phyloP scores from a whole-genome alignment of 176 grass and related monocot species.

The Cenchrus fungigraminus region DNA sequence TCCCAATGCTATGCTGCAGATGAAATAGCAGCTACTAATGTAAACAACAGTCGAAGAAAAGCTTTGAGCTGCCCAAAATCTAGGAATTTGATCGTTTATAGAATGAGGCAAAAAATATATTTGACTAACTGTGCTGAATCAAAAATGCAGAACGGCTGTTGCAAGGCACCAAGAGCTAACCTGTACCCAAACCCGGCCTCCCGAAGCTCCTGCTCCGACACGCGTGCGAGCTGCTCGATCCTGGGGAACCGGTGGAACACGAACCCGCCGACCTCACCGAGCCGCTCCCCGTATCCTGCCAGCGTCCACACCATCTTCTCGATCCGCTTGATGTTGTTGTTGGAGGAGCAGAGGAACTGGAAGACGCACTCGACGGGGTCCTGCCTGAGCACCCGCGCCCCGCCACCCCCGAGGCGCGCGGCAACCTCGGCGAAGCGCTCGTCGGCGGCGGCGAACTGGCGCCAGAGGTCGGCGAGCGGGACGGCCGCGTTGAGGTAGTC shows the following conservation, averaged over 20 bases:
- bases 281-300: conserved; percentile 64
- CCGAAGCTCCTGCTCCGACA: conserved; percentile 86
- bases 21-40: not conserved
- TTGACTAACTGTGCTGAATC: not conserved
- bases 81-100: not conserved
- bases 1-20: not conserved
- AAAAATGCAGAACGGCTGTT: not conserved
- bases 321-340: conserved; percentile 93
- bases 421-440: conserved; percentile 71
- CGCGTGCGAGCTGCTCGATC: conserved; percentile 58
- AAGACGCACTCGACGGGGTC: conserved; percentile 91
- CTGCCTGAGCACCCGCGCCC: conserved; percentile 78
- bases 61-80: not conserved
- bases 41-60: not conserved
- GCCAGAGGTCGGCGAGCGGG: conserved; percentile 82
- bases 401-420: conserved; percentile 54
- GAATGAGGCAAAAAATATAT: not conserved
- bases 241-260: conserved; percentile 82
- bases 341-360: conserved; percentile 98
- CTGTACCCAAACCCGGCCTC: conserved; percentile 90
- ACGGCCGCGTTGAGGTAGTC: conserved; percentile 80
- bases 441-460: conserved; percentile 61
- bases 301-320: conserved; percentile 92
- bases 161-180: conserved; percentile 50
- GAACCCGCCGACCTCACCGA: conserved; percentile 74